Conservation (phyloP, 768 basidiomycete genomes). For the Suillus hirtellus region DNA sequence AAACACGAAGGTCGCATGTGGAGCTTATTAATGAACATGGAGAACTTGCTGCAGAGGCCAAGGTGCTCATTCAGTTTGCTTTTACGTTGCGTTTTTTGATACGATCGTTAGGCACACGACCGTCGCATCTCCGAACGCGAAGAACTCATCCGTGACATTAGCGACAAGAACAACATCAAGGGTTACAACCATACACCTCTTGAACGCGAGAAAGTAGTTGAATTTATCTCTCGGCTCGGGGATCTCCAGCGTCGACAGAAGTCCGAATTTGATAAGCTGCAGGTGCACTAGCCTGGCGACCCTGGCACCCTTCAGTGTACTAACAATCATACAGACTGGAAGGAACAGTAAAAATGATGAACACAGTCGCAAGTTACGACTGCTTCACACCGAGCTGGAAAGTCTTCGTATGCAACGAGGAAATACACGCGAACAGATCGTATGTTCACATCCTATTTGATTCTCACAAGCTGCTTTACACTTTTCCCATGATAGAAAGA, state of each 20-base stretch:
- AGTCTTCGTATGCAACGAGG: conserved; percentile 53
- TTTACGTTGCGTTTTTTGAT: neutral
- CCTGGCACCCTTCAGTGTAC: neutral
- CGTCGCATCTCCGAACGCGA: conserved; percentile 72
- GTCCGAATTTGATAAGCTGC: conserved; percentile 64
- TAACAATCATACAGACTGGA: conserved; percentile 40
- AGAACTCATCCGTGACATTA: conserved; percentile 66
- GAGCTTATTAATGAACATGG: conserved; percentile 64
- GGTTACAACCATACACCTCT: conserved; percentile 73
- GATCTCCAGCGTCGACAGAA: conserved; percentile 65
- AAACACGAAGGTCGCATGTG: conserved; percentile 52
- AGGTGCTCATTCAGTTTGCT: conserved; percentile 42
- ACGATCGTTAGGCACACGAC: conserved; percentile 61
- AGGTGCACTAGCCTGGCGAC: conserved; percentile 42
- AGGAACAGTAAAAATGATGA: conserved; percentile 58
- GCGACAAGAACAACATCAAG: conserved; percentile 66
- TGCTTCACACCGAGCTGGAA: conserved; percentile 56
- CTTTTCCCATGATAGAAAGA: conserved; percentile 39
- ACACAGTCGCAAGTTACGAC: conserved; percentile 58
- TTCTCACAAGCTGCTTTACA: conserved; percentile 4
- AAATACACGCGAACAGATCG: conserved; percentile 57
- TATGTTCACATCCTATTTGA: conserved; percentile 31
- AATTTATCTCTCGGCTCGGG: conserved; percentile 67
- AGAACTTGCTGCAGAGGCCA: conserved; percentile 68
- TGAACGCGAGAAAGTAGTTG: conserved; percentile 66